Evolutionary conservation across 148 eudicot genomes (phyloP).

Genomic region (Bassia scoparia): DNA sequence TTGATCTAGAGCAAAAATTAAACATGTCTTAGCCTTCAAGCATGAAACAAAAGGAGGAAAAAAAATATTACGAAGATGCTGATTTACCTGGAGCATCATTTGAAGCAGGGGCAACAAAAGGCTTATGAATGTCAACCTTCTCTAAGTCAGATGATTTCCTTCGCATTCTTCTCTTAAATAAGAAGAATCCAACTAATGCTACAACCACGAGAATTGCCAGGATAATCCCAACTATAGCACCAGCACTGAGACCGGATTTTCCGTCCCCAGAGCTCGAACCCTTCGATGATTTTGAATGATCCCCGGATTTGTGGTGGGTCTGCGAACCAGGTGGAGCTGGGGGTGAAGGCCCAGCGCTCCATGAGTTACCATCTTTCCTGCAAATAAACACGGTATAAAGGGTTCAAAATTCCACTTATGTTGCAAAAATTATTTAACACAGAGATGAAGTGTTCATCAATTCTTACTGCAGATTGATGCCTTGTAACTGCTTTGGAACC

Average conservation of each 20-base stretch:
- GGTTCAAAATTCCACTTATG: not conserved
- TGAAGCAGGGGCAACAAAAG: conserved; percentile 28
- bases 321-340: conserved; percentile 94
- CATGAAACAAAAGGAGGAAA: conserved; percentile 8
- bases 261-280: conserved; percentile 36
- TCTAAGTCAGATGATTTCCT: conserved; percentile 64
- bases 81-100: conserved; percentile 45
- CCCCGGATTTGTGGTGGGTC: conserved; percentile 39
- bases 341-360: conserved; percentile 82
- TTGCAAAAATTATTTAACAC: not conserved
- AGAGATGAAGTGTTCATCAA: conserved; percentile 7
- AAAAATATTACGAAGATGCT: not conserved
- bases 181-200: conserved; percentile 60
- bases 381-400: conserved; percentile 17
- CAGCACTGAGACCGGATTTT: conserved; percentile 74
- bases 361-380: conserved; percentile 75
- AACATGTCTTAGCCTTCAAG: not conserved
- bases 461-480: conserved; percentile 77
- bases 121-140: conserved; percentile 48
- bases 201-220: conserved; percentile 63
- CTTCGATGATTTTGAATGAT: conserved; percentile 33
- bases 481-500: conserved; percentile 68
- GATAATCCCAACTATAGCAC: conserved; percentile 79
- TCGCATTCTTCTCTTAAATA: conserved; percentile 69
- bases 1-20: not conserved